Conservation (phyloP, 805 yeast genomes). For the Cyberlindnera mycetangii region DNA sequence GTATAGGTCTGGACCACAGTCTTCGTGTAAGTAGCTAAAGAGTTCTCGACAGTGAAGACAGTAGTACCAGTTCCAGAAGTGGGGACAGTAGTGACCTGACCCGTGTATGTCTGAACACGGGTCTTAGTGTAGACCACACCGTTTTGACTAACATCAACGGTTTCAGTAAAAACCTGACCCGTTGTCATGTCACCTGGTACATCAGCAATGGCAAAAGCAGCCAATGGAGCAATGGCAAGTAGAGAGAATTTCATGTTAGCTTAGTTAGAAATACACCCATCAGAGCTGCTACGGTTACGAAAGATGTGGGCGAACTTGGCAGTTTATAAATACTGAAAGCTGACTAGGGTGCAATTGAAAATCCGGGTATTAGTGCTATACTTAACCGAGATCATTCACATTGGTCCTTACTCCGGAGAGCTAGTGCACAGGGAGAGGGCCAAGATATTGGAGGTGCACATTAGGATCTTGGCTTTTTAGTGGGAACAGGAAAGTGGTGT, state of each 20-base stretch:
- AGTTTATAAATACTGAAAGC: not conserved
- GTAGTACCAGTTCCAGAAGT: conserved; percentile 8
- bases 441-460: not conserved
- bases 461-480: not conserved
- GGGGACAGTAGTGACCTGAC: conserved; percentile 3
- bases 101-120: conserved; percentile 1
- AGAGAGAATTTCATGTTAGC: not conserved
- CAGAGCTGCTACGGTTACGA: not conserved
- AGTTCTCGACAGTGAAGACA: conserved; percentile 5
- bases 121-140: conserved; percentile 6
- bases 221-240: not conserved
- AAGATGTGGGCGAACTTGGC: not conserved
- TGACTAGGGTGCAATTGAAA: too few species aligned
- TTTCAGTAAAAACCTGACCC: conserved; percentile 1
- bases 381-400: too few species aligned
- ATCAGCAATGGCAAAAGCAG: not conserved
- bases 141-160: not conserved
- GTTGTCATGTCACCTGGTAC: not conserved
- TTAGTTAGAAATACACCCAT: not conserved
- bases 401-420: too few species aligned
- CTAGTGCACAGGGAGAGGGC: not conserved
- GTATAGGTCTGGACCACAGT: conserved; percentile 6
- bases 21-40: conserved; percentile 6
- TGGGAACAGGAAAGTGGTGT: too few species aligned
- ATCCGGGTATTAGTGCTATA: too few species aligned